phyloP scores from a whole-genome alignment of 2,329 filamentous ascomycete species.

The Diplodia corticola region DNA sequence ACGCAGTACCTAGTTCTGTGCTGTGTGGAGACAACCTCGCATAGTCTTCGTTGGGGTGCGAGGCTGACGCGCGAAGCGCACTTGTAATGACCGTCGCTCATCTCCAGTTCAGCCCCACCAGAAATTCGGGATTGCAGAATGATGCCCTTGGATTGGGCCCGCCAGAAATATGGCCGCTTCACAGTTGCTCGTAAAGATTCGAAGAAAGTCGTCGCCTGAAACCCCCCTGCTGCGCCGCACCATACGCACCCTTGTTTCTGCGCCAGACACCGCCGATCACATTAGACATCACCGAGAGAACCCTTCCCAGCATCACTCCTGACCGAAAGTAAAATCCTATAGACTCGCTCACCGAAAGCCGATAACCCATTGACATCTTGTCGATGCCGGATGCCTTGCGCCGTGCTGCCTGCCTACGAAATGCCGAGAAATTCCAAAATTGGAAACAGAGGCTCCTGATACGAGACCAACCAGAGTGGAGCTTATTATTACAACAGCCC shows the following conservation, averaged over 20 bases:
- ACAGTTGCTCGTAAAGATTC: not conserved
- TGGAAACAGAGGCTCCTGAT: not conserved
- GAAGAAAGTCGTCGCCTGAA: not conserved
- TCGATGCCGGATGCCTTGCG: not conserved
- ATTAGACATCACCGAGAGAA: not conserved
- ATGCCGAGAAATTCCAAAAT: slow-evolving; percentile 1
- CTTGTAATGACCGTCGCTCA: not conserved
- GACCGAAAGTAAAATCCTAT: not conserved
- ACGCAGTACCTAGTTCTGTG: not conserved
- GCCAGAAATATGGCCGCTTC: not conserved
- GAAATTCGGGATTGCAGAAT: not conserved
- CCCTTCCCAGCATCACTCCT: not conserved
- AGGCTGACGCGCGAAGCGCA: not conserved
- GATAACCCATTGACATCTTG: not conserved
- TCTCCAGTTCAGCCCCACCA: not conserved
- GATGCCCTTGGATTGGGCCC: not conserved
- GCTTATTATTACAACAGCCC: not conserved
- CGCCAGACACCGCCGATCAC: not conserved
- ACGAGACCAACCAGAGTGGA: not conserved
- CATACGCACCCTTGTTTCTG: not conserved
- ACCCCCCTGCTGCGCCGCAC: slow-evolving; percentile 1
- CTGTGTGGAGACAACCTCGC: not conserved
- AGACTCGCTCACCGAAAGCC: not conserved
- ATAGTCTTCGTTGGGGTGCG: not conserved
- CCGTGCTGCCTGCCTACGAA: slow-evolving; percentile 11